Evolutionary conservation across 768 basidiomycete genomes (phyloP), one percentile per base, ranked within the genome.

Genomic region (Xanthoconium stramineum): DNA sequence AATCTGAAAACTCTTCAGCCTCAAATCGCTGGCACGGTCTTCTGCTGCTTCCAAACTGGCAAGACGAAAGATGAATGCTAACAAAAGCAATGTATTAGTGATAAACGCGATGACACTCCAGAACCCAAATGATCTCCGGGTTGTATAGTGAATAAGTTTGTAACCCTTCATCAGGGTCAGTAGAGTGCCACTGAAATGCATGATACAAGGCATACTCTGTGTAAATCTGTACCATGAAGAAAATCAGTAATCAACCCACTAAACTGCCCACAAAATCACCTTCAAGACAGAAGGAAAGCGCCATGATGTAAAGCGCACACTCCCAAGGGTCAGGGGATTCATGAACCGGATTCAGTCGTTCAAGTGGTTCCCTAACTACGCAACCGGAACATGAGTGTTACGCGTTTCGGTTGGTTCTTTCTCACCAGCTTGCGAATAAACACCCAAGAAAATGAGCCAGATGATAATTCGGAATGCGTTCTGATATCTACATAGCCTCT

Each of bases 341-440:
- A 37, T 76, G 77, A 11, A 74, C 67, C 13, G 84, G 79, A 59
- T 86, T 80, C 29, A 92, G 66, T 47, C 82, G 81, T 62, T 94
- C 85, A 28, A 92, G 69, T 3, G 92, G 94, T 62, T 91, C 86
- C 46, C 80, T 83, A 15, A 94, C 91, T 89, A 48, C 15, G 1
- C 28, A 52, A 40, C 32, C 7, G 47, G 40, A 35, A 51, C 1
- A 51, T 58, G 33, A 63, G 47, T 20, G 29, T 47, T 49, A 20
- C 28, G 8, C 29, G 1, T 39, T 14, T 43, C 47, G 19, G 6
- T 45, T 24, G 9, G 10, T n/a, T 40, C 10, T 14, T 30, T 14
- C 79, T 54, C 42, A 89, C 90, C 91, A 47, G 91, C 90, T 75
- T 88, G 88, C 3, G 91, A 93, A 67, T 94, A 95, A 4, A 84